These are phyloP conservation scores for Phanerodontia chrysosporium DNA, from an alignment of 768 basidiomycete species.

Conservation along the genomic window DNA sequence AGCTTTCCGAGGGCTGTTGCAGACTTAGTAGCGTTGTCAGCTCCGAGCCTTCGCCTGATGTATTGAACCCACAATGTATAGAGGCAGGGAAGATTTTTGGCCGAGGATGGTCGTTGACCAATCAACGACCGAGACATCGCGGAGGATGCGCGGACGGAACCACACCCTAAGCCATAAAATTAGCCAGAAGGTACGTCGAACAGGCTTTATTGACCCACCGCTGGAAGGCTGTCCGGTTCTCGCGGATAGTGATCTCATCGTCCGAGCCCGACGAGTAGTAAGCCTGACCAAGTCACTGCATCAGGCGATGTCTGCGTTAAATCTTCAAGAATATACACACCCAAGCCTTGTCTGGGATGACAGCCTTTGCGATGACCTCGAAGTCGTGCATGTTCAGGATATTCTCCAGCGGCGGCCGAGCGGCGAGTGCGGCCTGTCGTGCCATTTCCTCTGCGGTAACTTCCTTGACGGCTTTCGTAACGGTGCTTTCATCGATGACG, in stretches of 20 bases:
- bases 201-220: slow-evolving; percentile 40
- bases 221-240: slow-evolving; percentile 91
- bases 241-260: slow-evolving; percentile 86
- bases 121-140: slow-evolving; percentile 81
- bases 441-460: slow-evolving; percentile 70
- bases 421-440: slow-evolving; percentile 54
- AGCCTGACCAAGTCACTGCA: no score
- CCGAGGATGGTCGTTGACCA: slow-evolving; percentile 83
- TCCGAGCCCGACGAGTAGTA: slow-evolving; percentile 97
- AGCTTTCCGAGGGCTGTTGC: slow-evolving; percentile 91
- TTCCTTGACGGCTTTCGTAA: slow-evolving; percentile 54
- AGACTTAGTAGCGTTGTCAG: slow-evolving; percentile 26
- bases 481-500: slow-evolving; percentile 62
- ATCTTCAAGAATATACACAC: slow-evolving; percentile 10
- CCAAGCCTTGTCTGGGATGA: slow-evolving; percentile 88
- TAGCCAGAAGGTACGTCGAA: neutral
- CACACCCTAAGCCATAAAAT: slow-evolving; percentile 15
- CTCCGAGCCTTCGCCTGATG: neutral
- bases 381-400: slow-evolving; percentile 93
- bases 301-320: neutral
- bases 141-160: slow-evolving; percentile 40
- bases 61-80: slow-evolving; percentile 42
- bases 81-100: slow-evolving; percentile 67
- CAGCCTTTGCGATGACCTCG: slow-evolving; percentile 84
- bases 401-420: slow-evolving; percentile 70